Percentiles rank a stretch among this genome's conserved stretches.
These are phyloP conservation scores for Chlorella sp. DNA, from an alignment of 139 green algal species.

Conservation along the genomic window DNA sequence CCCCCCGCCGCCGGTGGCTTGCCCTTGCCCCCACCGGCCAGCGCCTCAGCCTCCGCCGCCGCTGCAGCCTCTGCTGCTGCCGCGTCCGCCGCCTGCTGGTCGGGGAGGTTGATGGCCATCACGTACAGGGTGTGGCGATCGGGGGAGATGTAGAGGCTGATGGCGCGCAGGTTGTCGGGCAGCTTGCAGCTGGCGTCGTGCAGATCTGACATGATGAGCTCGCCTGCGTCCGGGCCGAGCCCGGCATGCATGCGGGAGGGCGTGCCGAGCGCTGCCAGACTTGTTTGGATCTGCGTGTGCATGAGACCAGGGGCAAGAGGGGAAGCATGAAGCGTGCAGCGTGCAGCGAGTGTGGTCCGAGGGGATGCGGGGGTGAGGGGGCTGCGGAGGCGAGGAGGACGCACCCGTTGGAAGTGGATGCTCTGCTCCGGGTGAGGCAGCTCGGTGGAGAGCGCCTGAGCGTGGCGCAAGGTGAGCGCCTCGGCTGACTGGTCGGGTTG, in stretches of 20 bases:
- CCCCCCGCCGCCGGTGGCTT: neutral
- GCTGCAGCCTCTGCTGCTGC: neutral
- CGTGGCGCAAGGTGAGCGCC: constrained; percentile 14
- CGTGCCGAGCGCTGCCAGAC: constrained; percentile 7
- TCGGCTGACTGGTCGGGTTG: constrained; percentile 27
- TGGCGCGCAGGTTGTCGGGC: constrained; percentile 12
- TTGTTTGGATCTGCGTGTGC: constrained; percentile 1
- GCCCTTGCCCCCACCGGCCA: neutral
- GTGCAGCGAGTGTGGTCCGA: no score
- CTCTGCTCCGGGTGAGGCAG: constrained; percentile 9
- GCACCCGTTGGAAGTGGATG: constrained; percentile 21
- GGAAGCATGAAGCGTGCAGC: no score
- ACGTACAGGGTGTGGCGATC: constrained; percentile 16
- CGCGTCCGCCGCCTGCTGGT: neutral
- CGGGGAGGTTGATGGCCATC: constrained; percentile 14
- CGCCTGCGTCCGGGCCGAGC: neutral
- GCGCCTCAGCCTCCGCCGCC: neutral
- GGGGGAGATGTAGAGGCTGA: constrained; percentile 18
- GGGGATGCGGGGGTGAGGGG: no score
- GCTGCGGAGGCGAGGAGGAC: no score
- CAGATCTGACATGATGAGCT: neutral
- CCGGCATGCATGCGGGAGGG: constrained; percentile 3
- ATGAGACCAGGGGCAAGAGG: neutral
- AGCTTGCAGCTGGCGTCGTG: neutral
- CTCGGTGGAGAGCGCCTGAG: constrained; percentile 2